phyloP scores from a whole-genome alignment of 2,329 filamentous ascomycete genomes.

The Sclerotinia trifoliorum region DNA sequence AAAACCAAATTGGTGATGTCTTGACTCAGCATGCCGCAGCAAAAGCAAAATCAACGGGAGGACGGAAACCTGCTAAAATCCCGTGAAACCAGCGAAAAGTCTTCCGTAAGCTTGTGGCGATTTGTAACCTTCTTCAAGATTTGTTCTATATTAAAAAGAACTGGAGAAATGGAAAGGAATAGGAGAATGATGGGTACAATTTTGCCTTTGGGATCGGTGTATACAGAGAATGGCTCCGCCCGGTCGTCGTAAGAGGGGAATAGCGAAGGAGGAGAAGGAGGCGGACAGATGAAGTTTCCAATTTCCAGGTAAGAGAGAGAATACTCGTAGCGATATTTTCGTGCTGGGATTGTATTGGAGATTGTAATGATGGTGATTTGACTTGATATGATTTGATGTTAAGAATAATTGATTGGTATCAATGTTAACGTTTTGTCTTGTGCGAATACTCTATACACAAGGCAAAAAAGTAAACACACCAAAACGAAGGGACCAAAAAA shows the following conservation, averaged over 20 bases:
- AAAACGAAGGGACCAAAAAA: conserved; percentile 18
- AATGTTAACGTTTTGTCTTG: conserved; percentile 12
- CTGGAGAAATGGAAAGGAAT: not conserved
- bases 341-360: not conserved
- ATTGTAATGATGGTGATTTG: not conserved
- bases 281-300: not conserved
- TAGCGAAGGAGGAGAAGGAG: not conserved
- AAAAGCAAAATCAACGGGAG: conserved; percentile 4
- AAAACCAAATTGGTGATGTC: not conserved
- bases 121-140: conserved; percentile 1
- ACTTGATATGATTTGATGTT: not conserved
- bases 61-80: not conserved
- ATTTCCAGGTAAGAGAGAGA: not conserved
- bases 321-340: not conserved
- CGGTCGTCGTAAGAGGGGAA: not conserved
- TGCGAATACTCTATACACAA: conserved; percentile 16
- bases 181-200: conserved; percentile 3
- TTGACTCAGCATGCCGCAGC: conserved; percentile 21
- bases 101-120: conserved; percentile 19
- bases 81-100: conserved; percentile 15
- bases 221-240: conserved; percentile 13
- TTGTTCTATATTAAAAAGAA: not conserved
- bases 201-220: conserved; percentile 13
- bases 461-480: conserved; percentile 14
- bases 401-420: not conserved